phyloP scores from a whole-genome alignment of 345 rosid species.

The Moricandia arvensis region DNA sequence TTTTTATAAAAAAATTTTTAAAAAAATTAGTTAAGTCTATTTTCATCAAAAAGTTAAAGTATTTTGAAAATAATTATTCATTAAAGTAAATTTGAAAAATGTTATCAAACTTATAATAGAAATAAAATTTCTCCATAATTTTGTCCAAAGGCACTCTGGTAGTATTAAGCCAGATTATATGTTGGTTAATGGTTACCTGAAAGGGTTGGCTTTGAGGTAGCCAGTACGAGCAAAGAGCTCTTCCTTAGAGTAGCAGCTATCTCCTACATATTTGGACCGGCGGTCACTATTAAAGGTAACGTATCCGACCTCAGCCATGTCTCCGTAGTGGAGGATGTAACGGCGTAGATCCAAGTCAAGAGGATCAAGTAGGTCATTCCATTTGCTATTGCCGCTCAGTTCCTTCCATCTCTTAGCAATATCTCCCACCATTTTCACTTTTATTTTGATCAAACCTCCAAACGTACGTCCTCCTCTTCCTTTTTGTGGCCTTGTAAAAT shows the following conservation, averaged over 20 bases:
- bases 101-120: too few relatives aligned
- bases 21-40: too few relatives aligned
- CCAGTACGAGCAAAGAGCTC: slow-evolving; percentile 43
- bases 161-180: not conserved
- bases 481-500: slow-evolving; percentile 6
- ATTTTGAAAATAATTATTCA: too few relatives aligned
- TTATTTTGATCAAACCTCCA: slow-evolving; percentile 6
- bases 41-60: too few relatives aligned
- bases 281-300: slow-evolving; percentile 38
- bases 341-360: slow-evolving; percentile 49
- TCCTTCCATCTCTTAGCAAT: slow-evolving; percentile 46
- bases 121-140: too few relatives aligned
- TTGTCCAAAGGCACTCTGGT: not conserved
- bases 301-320: slow-evolving; percentile 39
- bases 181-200: slow-evolving; percentile 24
- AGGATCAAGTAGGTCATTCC: slow-evolving; percentile 46
- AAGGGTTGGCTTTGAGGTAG: slow-evolving; percentile 40
- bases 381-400: slow-evolving; percentile 41
- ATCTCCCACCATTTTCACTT: slow-evolving; percentile 13
- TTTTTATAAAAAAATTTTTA: too few relatives aligned
- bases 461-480: slow-evolving; percentile 3
- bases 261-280: slow-evolving; percentile 32
- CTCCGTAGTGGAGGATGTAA: slow-evolving; percentile 48
- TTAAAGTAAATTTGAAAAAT: too few relatives aligned
- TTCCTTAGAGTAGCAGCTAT: slow-evolving; percentile 33